A percentile compares a stretch with the other conserved stretches of the same genome.
phyloP scores from a whole-genome alignment of 768 basidiomycete species.

The Jaapia argillacea region DNA sequence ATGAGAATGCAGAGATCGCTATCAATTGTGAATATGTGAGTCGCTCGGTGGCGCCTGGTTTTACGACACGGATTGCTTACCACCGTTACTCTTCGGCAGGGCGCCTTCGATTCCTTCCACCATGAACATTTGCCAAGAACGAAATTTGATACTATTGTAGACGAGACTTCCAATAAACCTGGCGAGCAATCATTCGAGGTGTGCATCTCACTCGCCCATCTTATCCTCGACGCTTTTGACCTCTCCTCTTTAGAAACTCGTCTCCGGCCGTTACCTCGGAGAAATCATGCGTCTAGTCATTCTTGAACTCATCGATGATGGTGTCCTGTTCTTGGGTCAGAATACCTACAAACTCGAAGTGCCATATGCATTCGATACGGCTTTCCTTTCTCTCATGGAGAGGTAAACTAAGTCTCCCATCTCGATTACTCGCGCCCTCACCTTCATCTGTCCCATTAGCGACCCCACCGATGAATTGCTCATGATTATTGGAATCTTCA shows the following conservation, averaged over 20 bases:
- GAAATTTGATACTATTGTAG: slow-evolving; percentile 88
- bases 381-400: slow-evolving; percentile 95
- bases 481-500: slow-evolving; percentile 95
- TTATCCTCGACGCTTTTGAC: not conserved
- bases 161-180: slow-evolving; percentile 93
- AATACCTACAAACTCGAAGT: slow-evolving; percentile 98
- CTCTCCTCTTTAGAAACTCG: slow-evolving; percentile 64
- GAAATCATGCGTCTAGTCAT: slow-evolving; percentile 94
- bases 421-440: not conserved
- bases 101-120: slow-evolving; percentile 93
- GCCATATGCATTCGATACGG: slow-evolving; percentile 89
- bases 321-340: slow-evolving; percentile 95
- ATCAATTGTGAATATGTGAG: slow-evolving; percentile 97
- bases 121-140: slow-evolving; percentile 94
- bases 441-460: slow-evolving; percentile 30
- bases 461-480: slow-evolving; percentile 95
- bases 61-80: not conserved
- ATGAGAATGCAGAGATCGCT: slow-evolving; percentile 62
- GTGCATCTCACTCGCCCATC: slow-evolving; percentile 7
- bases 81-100: slow-evolving; percentile 32
- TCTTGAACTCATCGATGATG: slow-evolving; percentile 92
- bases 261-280: slow-evolving; percentile 91
- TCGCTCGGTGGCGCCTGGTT: not conserved
- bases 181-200: slow-evolving; percentile 92
- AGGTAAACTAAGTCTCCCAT: slow-evolving; percentile 34